phyloP scores from a whole-genome alignment of 768 basidiomycete genomes.

The Lactarius indigo region DNA sequence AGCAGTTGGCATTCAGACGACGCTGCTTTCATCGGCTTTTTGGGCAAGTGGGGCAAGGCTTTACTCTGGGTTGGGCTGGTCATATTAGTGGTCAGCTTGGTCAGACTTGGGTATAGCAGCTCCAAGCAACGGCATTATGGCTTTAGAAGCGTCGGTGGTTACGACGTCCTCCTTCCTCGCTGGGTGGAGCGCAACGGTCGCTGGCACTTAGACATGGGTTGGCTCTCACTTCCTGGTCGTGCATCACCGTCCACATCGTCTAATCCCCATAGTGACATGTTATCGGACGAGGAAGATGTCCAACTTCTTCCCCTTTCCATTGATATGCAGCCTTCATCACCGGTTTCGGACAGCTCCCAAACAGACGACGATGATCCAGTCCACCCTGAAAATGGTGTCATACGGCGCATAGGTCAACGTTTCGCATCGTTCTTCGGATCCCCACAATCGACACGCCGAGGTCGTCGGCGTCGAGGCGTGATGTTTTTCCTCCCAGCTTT shows the following conservation, averaged over 20 bases:
- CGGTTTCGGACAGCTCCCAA: constrained; percentile 43
- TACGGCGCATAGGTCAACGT: constrained; percentile 52
- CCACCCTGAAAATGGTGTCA: constrained; percentile 47
- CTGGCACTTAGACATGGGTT: constrained; percentile 70
- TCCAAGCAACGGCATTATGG: constrained; percentile 56
- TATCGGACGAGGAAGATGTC: constrained; percentile 35
- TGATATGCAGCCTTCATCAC: constrained; percentile 51
- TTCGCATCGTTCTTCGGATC: constrained; percentile 44
- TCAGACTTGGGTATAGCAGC: constrained; percentile 52
- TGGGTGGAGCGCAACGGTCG: constrained; percentile 66
- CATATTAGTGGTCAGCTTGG: constrained; percentile 65
- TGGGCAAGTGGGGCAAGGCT: constrained; percentile 82
- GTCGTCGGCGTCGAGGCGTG: constrained; percentile 47
- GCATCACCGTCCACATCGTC: constrained; percentile 13
- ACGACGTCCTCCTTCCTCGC: constrained; percentile 76
- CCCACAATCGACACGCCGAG: constrained; percentile 27
- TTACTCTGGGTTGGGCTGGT: constrained; percentile 82
- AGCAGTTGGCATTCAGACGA: constrained; percentile 99
- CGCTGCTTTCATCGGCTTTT: constrained; percentile 94
- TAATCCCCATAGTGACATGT: neutral
- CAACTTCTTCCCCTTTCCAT: constrained; percentile 63
- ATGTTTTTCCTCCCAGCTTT: constrained; percentile 80
- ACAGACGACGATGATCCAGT: constrained; percentile 41
- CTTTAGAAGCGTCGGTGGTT: constrained; percentile 61
- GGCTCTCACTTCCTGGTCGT: constrained; percentile 44